These are phyloP conservation scores for Aspergillus clavatus DNA, from an alignment of 2,329 filamentous ascomycete species.

Conservation along the genomic window DNA sequence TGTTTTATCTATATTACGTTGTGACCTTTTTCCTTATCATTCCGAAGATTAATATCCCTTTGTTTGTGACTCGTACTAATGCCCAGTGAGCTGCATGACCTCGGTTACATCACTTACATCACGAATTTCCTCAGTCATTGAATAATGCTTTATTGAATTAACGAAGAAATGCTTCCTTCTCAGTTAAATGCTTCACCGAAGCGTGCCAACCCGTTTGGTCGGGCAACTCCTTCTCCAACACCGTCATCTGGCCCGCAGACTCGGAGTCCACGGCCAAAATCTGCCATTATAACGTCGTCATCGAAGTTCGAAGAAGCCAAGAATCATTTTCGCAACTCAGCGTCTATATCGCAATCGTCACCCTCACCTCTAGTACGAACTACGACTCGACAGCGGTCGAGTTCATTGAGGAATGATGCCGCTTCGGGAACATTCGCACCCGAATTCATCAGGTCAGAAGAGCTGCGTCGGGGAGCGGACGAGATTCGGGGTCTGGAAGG, in stretches of 20 bases:
- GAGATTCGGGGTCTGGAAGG: constrained; percentile 74
- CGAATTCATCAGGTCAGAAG: constrained; percentile 88
- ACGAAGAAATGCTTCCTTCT: constrained; percentile 48
- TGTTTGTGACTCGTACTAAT: background rate
- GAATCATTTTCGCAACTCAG: constrained; percentile 65
- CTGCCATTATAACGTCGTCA: constrained; percentile 64
- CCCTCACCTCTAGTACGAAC: constrained; percentile 41
- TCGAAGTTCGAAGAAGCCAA: constrained; percentile 38
- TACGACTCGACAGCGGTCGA: constrained; percentile 45
- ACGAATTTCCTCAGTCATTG: constrained; percentile 6
- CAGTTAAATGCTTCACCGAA: constrained; percentile 62
- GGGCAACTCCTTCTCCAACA: constrained; percentile 54
- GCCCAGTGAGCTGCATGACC: constrained; percentile 3
- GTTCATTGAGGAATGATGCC: constrained; percentile 61
- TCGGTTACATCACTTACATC: constrained; percentile 1
- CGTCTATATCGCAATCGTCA: constrained; percentile 54
- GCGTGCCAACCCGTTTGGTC: constrained; percentile 74
- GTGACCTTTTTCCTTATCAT: background rate
- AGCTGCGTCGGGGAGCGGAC: constrained; percentile 57
- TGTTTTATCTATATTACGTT: background rate
- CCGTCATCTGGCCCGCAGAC: constrained; percentile 56
- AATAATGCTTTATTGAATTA: constrained; percentile 29
- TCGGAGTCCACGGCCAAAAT: constrained; percentile 60
- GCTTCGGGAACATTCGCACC: constrained; percentile 85
- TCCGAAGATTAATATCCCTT: background rate